Evolutionary conservation across 2,329 filamentous ascomycete species (phyloP).

Genomic region (Alternaria tenuissima): DNA sequence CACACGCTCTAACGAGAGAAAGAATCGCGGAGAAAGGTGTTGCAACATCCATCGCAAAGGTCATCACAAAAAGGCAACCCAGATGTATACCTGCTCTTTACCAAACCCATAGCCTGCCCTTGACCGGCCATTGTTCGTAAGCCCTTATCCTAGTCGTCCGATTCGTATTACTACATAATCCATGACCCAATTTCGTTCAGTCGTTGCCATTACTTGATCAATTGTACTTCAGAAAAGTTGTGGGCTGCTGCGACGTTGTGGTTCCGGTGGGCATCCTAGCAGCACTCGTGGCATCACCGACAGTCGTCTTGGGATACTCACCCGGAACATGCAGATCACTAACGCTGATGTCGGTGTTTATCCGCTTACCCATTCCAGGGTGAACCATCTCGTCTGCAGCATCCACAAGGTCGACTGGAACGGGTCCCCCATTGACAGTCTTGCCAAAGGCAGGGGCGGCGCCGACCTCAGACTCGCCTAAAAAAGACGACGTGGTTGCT

Average conservation of each 20-base stretch:
- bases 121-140: not conserved
- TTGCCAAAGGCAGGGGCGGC: slow-evolving; percentile 34
- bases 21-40: not conserved
- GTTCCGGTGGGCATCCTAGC: not conserved
- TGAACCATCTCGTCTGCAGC: slow-evolving; percentile 47
- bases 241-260: not conserved
- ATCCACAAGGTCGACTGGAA: slow-evolving; percentile 28
- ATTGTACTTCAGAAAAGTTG: slow-evolving; percentile 1
- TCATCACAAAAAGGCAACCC: not conserved
- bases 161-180: not conserved
- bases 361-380: slow-evolving; percentile 55
- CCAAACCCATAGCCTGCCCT: not conserved
- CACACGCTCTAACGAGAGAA: slow-evolving; percentile 3
- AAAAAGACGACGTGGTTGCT: slow-evolving; percentile 40
- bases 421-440: slow-evolving; percentile 41
- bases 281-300: slow-evolving; percentile 1
- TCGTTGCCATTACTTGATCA: not conserved
- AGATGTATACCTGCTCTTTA: not conserved
- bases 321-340: slow-evolving; percentile 75
- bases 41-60: not conserved
- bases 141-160: not conserved
- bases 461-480: slow-evolving; percentile 41
- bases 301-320: slow-evolving; percentile 61
- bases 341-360: slow-evolving; percentile 61
- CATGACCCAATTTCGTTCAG: not conserved